Evolutionary conservation across 768 basidiomycete species (phyloP).

Genomic region (Pisolithus sp.): DNA sequence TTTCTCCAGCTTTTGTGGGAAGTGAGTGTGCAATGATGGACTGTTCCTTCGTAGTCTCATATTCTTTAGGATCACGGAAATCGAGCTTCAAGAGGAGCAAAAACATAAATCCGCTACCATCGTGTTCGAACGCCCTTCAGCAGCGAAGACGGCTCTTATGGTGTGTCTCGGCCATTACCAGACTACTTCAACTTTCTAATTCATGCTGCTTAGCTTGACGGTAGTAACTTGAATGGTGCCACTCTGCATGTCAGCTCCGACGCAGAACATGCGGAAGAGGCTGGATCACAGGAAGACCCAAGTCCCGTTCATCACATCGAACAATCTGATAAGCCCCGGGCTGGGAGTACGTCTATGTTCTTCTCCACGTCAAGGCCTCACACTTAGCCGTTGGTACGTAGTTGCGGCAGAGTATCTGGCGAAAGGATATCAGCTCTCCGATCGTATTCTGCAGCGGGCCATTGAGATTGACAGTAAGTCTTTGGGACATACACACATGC

Average conservation of each 20-base stretch:
- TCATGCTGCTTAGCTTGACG: constrained; percentile 47
- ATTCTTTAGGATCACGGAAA: constrained; percentile 50
- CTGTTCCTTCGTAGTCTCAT: constrained; percentile 1
- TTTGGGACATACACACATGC: neutral
- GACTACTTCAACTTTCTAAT: neutral
- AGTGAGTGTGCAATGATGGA: constrained; percentile 33
- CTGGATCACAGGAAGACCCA: constrained; percentile 33
- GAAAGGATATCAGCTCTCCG: constrained; percentile 77
- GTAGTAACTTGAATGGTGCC: constrained; percentile 68
- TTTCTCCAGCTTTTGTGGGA: constrained; percentile 74
- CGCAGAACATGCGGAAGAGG: constrained; percentile 49
- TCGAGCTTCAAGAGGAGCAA: constrained; percentile 42
- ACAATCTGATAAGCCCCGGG: constrained; percentile 88
- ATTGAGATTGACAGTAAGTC: constrained; percentile 70
- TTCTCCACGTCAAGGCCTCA: neutral
- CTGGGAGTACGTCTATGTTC: constrained; percentile 52
- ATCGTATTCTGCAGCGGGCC: constrained; percentile 69
- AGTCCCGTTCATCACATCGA: constrained; percentile 42
- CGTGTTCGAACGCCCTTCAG: constrained; percentile 75
- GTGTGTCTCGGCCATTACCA: constrained; percentile 25
- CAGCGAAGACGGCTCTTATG: constrained; percentile 85
- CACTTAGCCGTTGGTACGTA: constrained; percentile 17
- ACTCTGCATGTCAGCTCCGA: constrained; percentile 69
- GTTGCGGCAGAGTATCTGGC: constrained; percentile 95
- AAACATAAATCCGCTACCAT: constrained; percentile 54